Evolutionary conservation across 805 yeast species (phyloP), one percentile per base, ranked within the genome.

Genomic region (Ogataea angusta): DNA sequence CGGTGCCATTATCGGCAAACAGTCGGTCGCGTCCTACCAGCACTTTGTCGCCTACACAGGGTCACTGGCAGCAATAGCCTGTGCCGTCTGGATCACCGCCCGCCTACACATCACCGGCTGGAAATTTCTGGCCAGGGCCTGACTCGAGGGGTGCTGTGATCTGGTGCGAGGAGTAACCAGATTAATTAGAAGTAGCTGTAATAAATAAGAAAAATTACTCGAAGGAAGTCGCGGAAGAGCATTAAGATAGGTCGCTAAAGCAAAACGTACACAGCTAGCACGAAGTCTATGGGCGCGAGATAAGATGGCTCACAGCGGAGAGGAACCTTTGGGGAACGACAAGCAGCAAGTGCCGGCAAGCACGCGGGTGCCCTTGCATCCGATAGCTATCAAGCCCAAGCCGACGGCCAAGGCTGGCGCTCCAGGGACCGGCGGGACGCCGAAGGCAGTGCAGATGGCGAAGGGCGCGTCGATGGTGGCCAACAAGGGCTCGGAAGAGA

Each of bases 61-160:
- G 9, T 42, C 61, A 14, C 49, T 75, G 16, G 66, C 73, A 10
- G 45, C 66, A 16, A 59, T 56, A 0, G 66, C 73, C 26, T 63
- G 67, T 2, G 19, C 63, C 2, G 60, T 63, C 21, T 77, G 75
- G 68, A 30, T 65, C 6, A 41, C 61, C 12, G 70, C 81, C 3
- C 66, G 81, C 47, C 65, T 62, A 37, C 54, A 58, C 30, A 59
- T 69, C 9, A 78, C 75, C 19, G 81, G 81, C 1, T 49, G 59
- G 52, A 62, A 56, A 32, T 46, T 67, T 3, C 44, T 44, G 27
- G 52, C 47, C 9, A 42, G 38, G 29, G 47, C 46, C 6, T 49
- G 32, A 36, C 24, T 26, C n/a, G 38, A 26, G 35, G 31, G 34
- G 19, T 22, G 21, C 3, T 8, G 9, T 19, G 21, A 32, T 19